Evolutionary conservation across 2,329 filamentous ascomycete species (phyloP), one percentile per base, ranked within the genome.

Genomic region (Claviceps purpurea): DNA sequence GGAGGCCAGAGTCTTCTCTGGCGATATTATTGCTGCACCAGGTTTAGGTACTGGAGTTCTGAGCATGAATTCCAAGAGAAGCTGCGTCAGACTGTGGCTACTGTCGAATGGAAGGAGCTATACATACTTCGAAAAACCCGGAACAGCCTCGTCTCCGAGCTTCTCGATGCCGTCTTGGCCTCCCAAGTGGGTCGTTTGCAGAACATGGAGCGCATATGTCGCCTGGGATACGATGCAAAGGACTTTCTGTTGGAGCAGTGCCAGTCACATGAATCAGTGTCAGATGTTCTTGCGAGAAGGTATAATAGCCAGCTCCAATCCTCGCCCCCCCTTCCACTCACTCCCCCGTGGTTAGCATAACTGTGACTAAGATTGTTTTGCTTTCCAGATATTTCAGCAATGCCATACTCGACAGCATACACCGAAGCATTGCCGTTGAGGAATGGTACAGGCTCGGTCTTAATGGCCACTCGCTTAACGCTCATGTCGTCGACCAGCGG

Each of bases 171-270:
- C 34, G 81, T 95, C 53, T 71, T 97, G 51, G 66, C 72, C n/a
- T 82, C 78, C 37, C 87, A 89, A 64, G 76, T 82, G 39, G 75
- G 79, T 51, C 82, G 89, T 20, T 76, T 89, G 52, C 74, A 76
- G 52, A 82, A 83, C 60, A 82, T 89, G 56, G 79, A 85, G 59
- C 70, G 76, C 49, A 85, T 97, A 56, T 81, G 86, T 50, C 70
- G 74, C 30, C 74, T 83, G 60, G 89, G 89, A 0, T 91, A 90
- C 61, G 89, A 97, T 70, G 87, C 85, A 46, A 96, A 96, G 65
- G 90, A 96, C 65, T 83, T 82, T 51, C 75, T 97, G 48, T 61
- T 89, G 55, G 73, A 76, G 52, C 82, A 95, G 62, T 79, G 77
- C 55, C 71, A 71, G 11, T 73, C 76, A 38, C 70, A 75, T 16